These are phyloP conservation scores for Neopestalotiopsis clavispora DNA, from an alignment of 2,329 filamentous ascomycete genomes.

Conservation along the genomic window DNA sequence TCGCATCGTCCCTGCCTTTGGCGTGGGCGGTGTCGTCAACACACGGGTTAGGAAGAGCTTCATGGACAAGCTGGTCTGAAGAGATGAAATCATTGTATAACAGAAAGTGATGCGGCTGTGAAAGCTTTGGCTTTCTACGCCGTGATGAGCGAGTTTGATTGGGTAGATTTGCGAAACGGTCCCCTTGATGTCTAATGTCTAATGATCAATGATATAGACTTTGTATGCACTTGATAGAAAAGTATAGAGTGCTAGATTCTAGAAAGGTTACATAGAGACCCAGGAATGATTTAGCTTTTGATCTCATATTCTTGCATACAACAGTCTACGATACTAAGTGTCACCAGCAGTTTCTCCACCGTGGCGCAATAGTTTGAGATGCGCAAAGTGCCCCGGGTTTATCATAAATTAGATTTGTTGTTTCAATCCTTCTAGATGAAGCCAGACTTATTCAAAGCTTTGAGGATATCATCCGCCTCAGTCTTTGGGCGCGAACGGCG, in stretches of 20 bases:
- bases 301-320: neutral
- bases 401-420: neutral
- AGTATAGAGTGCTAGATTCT: neutral
- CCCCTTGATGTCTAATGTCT: constrained; percentile 12
- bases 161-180: neutral
- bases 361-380: neutral
- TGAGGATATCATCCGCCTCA: constrained; percentile 47
- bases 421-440: constrained; percentile 22
- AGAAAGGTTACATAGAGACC: neutral
- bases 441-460: constrained; percentile 43
- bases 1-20: constrained; percentile 87
- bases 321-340: too few relatives aligned
- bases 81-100: neutral
- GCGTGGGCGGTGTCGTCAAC: constrained; percentile 87
- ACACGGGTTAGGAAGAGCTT: constrained; percentile 68
- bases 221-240: constrained; percentile 14
- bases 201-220: constrained; percentile 16
- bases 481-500: constrained; percentile 35
- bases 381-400: neutral
- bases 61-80: constrained; percentile 63
- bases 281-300: neutral
- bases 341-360: neutral
- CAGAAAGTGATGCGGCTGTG: too few relatives aligned
- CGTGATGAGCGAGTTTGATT: neutral
- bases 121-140: neutral